These are phyloP conservation scores for Boechera divaricarpa DNA, from an alignment of 345 rosid genomes.

Conservation along the genomic window DNA sequence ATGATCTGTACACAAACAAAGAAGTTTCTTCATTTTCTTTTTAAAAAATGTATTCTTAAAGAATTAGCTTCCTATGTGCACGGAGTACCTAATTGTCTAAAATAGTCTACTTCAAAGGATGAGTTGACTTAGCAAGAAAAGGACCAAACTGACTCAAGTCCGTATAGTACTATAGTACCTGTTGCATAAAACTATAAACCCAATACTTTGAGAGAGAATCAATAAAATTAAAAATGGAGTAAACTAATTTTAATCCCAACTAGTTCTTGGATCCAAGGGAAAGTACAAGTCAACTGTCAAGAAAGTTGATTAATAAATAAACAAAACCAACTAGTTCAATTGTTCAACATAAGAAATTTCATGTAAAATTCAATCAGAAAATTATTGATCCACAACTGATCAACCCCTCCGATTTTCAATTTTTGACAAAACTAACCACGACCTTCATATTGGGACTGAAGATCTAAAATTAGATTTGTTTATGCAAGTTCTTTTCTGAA, in stretches of 20 bases:
- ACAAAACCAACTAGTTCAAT: slow-evolving; percentile 31
- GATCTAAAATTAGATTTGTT: neutral
- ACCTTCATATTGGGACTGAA: neutral
- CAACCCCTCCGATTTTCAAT: slow-evolving; percentile 25
- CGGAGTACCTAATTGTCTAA: neutral
- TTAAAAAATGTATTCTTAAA: neutral
- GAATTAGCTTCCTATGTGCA: neutral
- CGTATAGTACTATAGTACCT: slow-evolving; percentile 28
- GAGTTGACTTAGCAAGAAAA: slow-evolving; percentile 32
- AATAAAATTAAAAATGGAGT: neutral
- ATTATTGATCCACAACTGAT: neutral
- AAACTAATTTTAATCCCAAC: slow-evolving; percentile 24
- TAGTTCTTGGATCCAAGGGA: slow-evolving; percentile 34
- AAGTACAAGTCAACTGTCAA: slow-evolving; percentile 28
- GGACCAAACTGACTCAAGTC: slow-evolving; percentile 29
- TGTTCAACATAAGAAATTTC: slow-evolving; percentile 11
- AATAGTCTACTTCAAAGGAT: neutral
- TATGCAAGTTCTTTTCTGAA: neutral
- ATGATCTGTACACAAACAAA: slow-evolving; percentile 7
- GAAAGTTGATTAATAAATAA: slow-evolving; percentile 6
- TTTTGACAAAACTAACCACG: slow-evolving; percentile 17
- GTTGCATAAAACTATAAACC: slow-evolving; percentile 18
- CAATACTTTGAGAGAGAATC: neutral
- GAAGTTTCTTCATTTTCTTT: neutral
- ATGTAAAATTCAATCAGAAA: neutral